Percentiles rank a stretch among this genome's conserved stretches.
Evolutionary conservation across 805 yeast genomes (phyloP).

Genomic region (Spathaspora hagerdaliae): DNA sequence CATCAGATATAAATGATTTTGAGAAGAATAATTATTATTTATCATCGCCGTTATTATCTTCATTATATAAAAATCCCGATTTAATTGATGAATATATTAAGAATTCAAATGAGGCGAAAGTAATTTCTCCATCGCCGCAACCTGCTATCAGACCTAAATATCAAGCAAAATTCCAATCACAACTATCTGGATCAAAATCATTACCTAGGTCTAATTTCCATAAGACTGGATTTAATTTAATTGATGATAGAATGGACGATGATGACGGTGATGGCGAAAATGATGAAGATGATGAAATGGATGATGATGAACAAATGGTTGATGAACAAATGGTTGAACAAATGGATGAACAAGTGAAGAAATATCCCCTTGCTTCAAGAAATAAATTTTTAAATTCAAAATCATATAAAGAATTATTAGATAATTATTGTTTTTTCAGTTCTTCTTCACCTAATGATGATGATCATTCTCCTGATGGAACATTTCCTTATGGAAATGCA

Average conservation of each 20-base stretch:
- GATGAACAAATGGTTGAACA: background rate
- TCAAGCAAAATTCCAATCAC: slow-evolving; percentile 5
- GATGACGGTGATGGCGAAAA: background rate
- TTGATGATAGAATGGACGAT: slow-evolving; percentile 1
- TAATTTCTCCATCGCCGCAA: slow-evolving; percentile 1
- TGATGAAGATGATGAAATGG: background rate
- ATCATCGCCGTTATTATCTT: slow-evolving; percentile 33
- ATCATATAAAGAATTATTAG: slow-evolving; percentile 53
- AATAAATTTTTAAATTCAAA: slow-evolving; percentile 27
- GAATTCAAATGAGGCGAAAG: slow-evolving; percentile 2
- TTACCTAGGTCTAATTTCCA: background rate
- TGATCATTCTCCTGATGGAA: slow-evolving; percentile 7
- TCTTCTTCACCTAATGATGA: slow-evolving; percentile 16
- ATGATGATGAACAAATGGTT: background rate
- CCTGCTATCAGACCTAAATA: background rate
- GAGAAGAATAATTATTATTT: slow-evolving; percentile 31
- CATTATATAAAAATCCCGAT: slow-evolving; percentile 9
- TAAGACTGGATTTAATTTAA: background rate
- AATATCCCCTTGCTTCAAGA: slow-evolving; percentile 1
- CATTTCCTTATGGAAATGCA: background rate
- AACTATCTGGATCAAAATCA: background rate
- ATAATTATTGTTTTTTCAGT: slow-evolving; percentile 55
- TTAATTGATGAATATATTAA: slow-evolving; percentile 3
- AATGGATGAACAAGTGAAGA: background rate
- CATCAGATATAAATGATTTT: slow-evolving; percentile 27